phyloP scores from a whole-genome alignment of 768 basidiomycete genomes.

The Lactarius psammicola region DNA sequence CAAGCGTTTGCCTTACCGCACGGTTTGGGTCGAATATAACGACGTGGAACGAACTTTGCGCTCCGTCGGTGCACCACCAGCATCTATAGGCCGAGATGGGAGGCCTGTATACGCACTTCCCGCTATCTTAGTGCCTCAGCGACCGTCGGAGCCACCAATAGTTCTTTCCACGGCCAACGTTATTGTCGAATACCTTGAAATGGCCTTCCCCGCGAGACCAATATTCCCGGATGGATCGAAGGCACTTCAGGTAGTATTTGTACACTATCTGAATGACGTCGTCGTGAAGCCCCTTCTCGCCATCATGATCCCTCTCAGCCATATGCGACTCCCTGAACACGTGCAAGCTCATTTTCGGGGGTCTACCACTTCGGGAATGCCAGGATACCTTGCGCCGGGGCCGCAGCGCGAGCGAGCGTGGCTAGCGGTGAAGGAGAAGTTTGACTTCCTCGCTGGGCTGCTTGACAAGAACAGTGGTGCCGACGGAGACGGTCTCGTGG shows the following conservation, averaged over 20 bases:
- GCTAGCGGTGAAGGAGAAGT: slow-evolving; percentile 62
- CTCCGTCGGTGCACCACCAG: slow-evolving; percentile 58
- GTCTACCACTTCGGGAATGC: slow-evolving; percentile 24
- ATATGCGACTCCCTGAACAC: slow-evolving; percentile 56
- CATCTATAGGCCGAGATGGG: slow-evolving; percentile 52
- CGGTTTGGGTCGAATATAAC: slow-evolving; percentile 67
- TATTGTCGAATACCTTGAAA: slow-evolving; percentile 74
- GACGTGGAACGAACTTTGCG: slow-evolving; percentile 63
- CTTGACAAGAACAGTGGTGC: slow-evolving; percentile 61
- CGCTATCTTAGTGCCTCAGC: slow-evolving; percentile 59
- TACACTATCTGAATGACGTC: slow-evolving; percentile 64
- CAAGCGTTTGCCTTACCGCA: slow-evolving; percentile 68
- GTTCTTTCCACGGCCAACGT: slow-evolving; percentile 57
- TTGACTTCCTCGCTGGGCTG: slow-evolving; percentile 59
- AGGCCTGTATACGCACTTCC: slow-evolving; percentile 67
- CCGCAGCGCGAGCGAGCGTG: slow-evolving; percentile 63
- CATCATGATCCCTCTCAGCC: slow-evolving; percentile 68
- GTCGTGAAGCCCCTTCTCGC: slow-evolving; percentile 64
- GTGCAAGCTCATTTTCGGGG: slow-evolving; percentile 51
- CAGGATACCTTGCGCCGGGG: slow-evolving; percentile 33
- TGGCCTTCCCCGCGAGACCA: slow-evolving; percentile 63
- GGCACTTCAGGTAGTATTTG: slow-evolving; percentile 66
- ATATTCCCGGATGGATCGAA: slow-evolving; percentile 69
- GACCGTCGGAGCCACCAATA: slow-evolving; percentile 44
- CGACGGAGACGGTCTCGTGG: slow-evolving; percentile 65